phyloP scores from a whole-genome alignment of 1,284 basidiomycete species.

The Naganishia sp. region DNA sequence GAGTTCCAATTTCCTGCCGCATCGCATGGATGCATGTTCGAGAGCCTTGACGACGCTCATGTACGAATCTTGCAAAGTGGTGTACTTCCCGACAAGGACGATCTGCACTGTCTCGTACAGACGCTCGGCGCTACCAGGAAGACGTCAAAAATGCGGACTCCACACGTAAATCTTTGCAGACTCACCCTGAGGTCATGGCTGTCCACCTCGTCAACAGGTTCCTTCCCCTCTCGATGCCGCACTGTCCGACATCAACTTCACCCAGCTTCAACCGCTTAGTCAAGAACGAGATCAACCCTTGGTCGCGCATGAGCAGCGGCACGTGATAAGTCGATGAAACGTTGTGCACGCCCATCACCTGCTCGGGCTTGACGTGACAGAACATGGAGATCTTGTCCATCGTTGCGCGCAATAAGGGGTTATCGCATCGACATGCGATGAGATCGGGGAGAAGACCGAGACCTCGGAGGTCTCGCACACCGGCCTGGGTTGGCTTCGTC shows the following conservation, averaged over 20 bases:
- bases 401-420: slow-evolving; percentile 73
- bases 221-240: slow-evolving; percentile 65
- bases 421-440: slow-evolving; percentile 84
- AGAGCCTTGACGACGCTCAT: slow-evolving; percentile 97
- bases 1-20: slow-evolving; percentile 77
- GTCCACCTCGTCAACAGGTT: slow-evolving; percentile 75
- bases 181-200: slow-evolving; percentile 73
- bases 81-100: slow-evolving; percentile 96
- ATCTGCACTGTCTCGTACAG: slow-evolving; percentile 89
- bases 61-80: slow-evolving; percentile 94
- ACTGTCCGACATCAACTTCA: slow-evolving; percentile 61
- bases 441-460: slow-evolving; percentile 91
- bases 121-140: slow-evolving; percentile 71
- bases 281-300: slow-evolving; percentile 86
- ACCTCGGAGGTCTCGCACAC: slow-evolving; percentile 89
- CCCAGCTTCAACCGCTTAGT: slow-evolving; percentile 76
- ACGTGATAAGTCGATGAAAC: slow-evolving; percentile 97
- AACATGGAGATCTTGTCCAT: slow-evolving; percentile 99
- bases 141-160: slow-evolving; percentile 1
- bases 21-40: slow-evolving; percentile 93
- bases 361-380: slow-evolving; percentile 90
- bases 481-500: slow-evolving; percentile 98
- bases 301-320: slow-evolving; percentile 85
- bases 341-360: slow-evolving; percentile 96
- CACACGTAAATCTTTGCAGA: slow-evolving; percentile 14